Conservation (phyloP, 2,329 filamentous ascomycete species). For the Volutella citrinella region DNA sequence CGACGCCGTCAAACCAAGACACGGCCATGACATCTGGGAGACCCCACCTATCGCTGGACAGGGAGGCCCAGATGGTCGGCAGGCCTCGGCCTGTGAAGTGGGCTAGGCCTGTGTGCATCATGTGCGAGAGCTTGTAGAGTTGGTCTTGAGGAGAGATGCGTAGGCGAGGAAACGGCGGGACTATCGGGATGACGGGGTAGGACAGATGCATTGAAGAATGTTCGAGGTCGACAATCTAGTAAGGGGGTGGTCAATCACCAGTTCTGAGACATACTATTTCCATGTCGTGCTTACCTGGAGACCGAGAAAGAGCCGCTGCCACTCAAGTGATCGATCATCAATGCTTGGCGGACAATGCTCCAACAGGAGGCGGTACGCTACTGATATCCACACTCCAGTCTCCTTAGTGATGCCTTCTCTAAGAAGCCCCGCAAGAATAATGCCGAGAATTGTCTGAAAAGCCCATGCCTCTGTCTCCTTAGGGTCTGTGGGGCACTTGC, state of each 20-base stretch:
- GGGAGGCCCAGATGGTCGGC: conserved; percentile 42
- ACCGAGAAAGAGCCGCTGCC: conserved; percentile 37
- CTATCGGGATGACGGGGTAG: conserved; percentile 38
- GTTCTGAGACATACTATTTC: too few species aligned
- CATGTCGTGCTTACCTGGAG: too few species aligned
- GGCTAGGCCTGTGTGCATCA: conserved; percentile 42
- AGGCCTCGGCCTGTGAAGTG: conserved; percentile 40
- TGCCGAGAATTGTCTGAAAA: conserved; percentile 40
- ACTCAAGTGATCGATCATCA: conserved; percentile 36
- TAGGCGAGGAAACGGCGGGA: conserved; percentile 35
- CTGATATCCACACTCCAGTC: conserved; percentile 42
- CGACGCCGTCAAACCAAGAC: conserved; percentile 34
- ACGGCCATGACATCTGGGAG: conserved; percentile 16
- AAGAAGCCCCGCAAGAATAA: conserved; percentile 39
- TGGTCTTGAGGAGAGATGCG: conserved; percentile 37
- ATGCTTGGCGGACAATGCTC: conserved; percentile 38
- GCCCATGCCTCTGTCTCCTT: conserved; percentile 34
- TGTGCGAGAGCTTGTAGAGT: conserved; percentile 38
- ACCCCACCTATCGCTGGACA: conserved; percentile 26
- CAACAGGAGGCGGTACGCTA: conserved; percentile 39
- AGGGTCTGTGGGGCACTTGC: conserved; percentile 18
- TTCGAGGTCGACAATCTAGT: conserved; percentile 43
- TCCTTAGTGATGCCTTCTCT: conserved; percentile 40
- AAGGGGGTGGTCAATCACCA: too few species aligned
- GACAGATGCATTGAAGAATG: conserved; percentile 41